phyloP scores from a whole-genome alignment of 2,329 filamentous ascomycete species.

The Phoma sp. region DNA sequence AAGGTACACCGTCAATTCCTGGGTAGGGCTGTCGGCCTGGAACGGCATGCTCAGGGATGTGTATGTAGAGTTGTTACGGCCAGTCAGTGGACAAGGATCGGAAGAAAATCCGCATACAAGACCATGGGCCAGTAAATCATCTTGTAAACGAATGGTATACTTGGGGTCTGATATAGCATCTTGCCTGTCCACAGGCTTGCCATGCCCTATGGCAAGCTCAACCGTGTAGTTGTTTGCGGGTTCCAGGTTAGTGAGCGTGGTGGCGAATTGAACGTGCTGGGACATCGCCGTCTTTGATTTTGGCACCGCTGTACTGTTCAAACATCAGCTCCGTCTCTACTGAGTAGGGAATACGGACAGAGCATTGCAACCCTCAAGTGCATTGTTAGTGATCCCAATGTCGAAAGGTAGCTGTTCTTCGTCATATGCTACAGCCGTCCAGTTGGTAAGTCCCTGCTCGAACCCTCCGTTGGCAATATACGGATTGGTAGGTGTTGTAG shows the following conservation, averaged over 20 bases:
- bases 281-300: not conserved
- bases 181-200: not conserved
- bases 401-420: not conserved
- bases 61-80: not conserved
- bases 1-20: conserved; percentile 2
- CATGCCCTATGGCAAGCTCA: conserved; percentile 4
- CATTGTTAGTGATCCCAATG: not conserved
- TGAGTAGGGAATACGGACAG: not conserved
- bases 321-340: not conserved
- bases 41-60: not conserved
- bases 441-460: not conserved
- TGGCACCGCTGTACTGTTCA: not conserved
- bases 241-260: not conserved
- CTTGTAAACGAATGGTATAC: conserved; percentile 2
- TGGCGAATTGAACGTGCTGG: not conserved
- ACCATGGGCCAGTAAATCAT: not conserved
- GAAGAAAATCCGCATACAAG: conserved; percentile 7
- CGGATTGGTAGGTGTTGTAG: not conserved
- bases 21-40: not conserved
- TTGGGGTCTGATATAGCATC: not conserved
- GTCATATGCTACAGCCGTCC: conserved; percentile 5
- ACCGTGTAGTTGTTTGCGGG: not conserved
- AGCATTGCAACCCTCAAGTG: not conserved
- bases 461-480: conserved; percentile 4
- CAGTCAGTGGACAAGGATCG: not conserved